Conservation (phyloP, 768 basidiomycete species). For the Chlorophyllum brunneum region DNA sequence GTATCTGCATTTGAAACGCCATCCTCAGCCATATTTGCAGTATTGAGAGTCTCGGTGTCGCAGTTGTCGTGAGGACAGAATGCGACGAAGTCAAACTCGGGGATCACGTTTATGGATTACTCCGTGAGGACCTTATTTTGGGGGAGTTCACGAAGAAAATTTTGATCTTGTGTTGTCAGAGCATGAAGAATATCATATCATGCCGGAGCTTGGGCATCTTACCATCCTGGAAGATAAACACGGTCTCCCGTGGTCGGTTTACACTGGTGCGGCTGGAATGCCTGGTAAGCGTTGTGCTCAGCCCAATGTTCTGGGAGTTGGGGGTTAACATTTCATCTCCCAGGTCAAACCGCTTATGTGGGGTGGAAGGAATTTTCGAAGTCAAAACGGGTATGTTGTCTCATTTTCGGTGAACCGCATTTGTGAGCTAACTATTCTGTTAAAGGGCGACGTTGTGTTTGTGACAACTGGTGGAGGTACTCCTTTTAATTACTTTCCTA, state of each 20-base stretch:
- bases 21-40: conserved; percentile 13
- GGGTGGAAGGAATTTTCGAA: conserved; percentile 38
- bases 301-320: too few relatives aligned
- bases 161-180: conserved; percentile 19
- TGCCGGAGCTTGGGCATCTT: conserved; percentile 17
- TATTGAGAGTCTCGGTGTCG: conserved; percentile 33
- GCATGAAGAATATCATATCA: conserved; percentile 38
- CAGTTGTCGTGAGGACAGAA: conserved; percentile 43
- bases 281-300: conserved; percentile 35
- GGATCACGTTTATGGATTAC: conserved; percentile 35
- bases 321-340: background rate
- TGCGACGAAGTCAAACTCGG: conserved; percentile 28
- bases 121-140: conserved; percentile 19
- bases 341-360: conserved; percentile 36
- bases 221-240: conserved; percentile 35
- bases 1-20: background rate
- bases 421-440: background rate
- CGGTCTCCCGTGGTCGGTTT: conserved; percentile 44
- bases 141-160: too few relatives aligned
- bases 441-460: conserved; percentile 38
- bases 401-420: background rate
- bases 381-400: conserved; percentile 29
- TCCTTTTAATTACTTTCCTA: background rate
- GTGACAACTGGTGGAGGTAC: conserved; percentile 37
- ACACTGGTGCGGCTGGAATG: conserved; percentile 52